These are phyloP conservation scores for Aspergillus baeticus DNA, from an alignment of 495 filamentous ascomycete species.

Conservation along the genomic window DNA sequence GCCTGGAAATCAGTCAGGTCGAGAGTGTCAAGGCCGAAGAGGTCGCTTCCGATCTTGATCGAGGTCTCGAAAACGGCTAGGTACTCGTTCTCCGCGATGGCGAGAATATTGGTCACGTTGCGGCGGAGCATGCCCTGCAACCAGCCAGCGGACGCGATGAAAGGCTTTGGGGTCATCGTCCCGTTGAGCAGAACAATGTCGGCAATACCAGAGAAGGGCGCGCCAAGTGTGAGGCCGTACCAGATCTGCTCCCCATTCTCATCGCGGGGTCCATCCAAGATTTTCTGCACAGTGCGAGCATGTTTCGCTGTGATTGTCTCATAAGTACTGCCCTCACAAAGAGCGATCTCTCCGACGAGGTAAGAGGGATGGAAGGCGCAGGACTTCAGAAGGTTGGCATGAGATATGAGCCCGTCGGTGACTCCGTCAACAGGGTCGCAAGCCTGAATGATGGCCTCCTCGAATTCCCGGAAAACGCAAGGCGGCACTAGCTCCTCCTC, in stretches of 20 bases:
- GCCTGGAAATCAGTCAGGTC: conserved; percentile 31
- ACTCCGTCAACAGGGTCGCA: conserved; percentile 13
- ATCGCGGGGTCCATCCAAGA: background rate
- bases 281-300: background rate
- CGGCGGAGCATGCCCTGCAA: background rate
- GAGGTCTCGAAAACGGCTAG: background rate
- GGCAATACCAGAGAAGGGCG: conserved; percentile 7
- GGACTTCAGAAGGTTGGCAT: background rate
- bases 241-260: background rate
- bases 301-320: background rate
- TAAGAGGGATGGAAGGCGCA: background rate
- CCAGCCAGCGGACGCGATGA: conserved; percentile 1
- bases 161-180: background rate
- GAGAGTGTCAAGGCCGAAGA: conserved; percentile 31
- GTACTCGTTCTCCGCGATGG: background rate
- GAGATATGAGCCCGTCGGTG: background rate
- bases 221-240: conserved; percentile 2
- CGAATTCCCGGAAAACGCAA: background rate
- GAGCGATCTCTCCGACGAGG: background rate
- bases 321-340: background rate
- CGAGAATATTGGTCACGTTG: background rate
- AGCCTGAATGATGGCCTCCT: background rate
- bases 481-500: background rate
- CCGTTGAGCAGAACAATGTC: background rate
- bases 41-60: conserved; percentile 12